Evolutionary conservation across 441 rosid species (phyloP).

Genomic region (Croton setiger): DNA sequence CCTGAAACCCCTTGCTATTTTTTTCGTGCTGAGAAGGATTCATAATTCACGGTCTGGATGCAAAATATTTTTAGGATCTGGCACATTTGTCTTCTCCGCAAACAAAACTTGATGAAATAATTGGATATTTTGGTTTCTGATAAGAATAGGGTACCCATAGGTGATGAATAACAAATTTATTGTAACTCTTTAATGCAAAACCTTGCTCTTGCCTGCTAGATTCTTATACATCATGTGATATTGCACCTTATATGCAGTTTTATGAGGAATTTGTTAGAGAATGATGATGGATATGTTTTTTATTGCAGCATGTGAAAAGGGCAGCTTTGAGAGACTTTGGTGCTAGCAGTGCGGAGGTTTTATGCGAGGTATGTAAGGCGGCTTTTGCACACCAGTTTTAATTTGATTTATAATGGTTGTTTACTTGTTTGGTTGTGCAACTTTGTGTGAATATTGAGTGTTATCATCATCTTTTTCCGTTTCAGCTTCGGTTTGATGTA

Average conservation of each 20-base stretch:
- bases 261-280: not conserved
- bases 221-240: not conserved
- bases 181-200: not conserved
- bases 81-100: not conserved
- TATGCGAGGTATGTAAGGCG: slow-evolving; percentile 64
- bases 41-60: no score
- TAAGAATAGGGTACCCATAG: no score
- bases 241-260: not conserved
- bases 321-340: slow-evolving; percentile 69
- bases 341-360: slow-evolving; percentile 83
- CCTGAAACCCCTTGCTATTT: not conserved
- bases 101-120: not conserved
- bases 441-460: not conserved
- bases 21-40: not conserved
- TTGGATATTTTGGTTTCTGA: not conserved
- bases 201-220: not conserved
- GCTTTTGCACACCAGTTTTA: not conserved
- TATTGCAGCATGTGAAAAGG: slow-evolving; percentile 65
- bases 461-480: not conserved
- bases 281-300: not conserved
- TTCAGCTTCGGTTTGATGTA: slow-evolving; percentile 75
- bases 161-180: no score
- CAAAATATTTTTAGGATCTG: not conserved
- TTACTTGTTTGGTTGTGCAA: not conserved
- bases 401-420: not conserved